Conservation (phyloP, 2,329 filamentous ascomycete species). For the Pseudogymnoascus sp. region DNA sequence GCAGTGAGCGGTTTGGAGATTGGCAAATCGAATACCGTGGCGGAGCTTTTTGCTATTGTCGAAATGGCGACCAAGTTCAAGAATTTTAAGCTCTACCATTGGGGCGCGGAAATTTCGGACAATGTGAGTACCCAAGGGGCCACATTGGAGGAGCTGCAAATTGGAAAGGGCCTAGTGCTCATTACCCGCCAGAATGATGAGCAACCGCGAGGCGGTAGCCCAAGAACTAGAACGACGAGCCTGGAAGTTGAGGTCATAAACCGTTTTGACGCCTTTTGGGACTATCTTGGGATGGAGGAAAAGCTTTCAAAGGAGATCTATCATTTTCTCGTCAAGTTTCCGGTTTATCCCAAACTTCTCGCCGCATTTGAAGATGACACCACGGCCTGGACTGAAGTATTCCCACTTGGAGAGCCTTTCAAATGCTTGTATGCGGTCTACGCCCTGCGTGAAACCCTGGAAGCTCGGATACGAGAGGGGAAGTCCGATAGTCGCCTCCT, state of each 20-base stretch:
- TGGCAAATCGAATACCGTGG: conserved; percentile 60
- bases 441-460: conserved; percentile 54
- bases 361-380: conserved; percentile 46
- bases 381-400: conserved; percentile 51
- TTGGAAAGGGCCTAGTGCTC: conserved; percentile 56
- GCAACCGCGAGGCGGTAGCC: conserved; percentile 34
- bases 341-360: conserved; percentile 55
- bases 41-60: conserved; percentile 59
- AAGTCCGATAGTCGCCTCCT: conserved; percentile 18
- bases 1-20: conserved; percentile 55
- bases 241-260: conserved; percentile 73
- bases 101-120: conserved; percentile 56
- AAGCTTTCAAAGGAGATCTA: conserved; percentile 61
- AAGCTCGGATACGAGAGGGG: conserved; percentile 15
- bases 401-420: conserved; percentile 60
- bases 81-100: conserved; percentile 64
- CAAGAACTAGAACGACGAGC: conserved; percentile 44
- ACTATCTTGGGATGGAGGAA: conserved; percentile 66
- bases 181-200: conserved; percentile 50
- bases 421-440: conserved; percentile 65
- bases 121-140: conserved; percentile 48
- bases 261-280: conserved; percentile 78
- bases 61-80: conserved; percentile 63
- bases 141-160: conserved; percentile 59
- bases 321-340: conserved; percentile 60